A percentile compares a stretch with the other conserved stretches of the same genome.
phyloP scores from a whole-genome alignment of 768 basidiomycete species.

The Pisolithus microcarpus region DNA sequence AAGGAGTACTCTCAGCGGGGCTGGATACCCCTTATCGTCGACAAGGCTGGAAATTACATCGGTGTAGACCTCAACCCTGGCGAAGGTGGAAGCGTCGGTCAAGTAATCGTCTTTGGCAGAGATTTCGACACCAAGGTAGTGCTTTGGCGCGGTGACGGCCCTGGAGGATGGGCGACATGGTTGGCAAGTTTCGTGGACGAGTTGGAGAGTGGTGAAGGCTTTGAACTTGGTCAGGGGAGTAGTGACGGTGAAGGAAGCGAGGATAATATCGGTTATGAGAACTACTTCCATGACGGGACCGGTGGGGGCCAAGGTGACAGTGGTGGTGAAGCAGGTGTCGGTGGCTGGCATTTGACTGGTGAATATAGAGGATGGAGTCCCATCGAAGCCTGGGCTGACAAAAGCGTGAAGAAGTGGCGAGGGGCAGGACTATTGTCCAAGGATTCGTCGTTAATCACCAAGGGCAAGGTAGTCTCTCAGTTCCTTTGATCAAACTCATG shows the following conservation, averaged over 20 bases:
- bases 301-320: conserved; percentile 75
- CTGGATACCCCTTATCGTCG: conserved; percentile 93
- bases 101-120: conserved; percentile 97
- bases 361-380: conserved; percentile 92
- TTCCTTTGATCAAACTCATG: neutral
- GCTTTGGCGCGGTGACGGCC: conserved; percentile 85
- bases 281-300: conserved; percentile 78
- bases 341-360: conserved; percentile 69
- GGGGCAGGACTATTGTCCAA: conserved; percentile 66
- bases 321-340: conserved; percentile 64
- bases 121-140: conserved; percentile 99
- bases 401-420: conserved; percentile 81
- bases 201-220: conserved; percentile 83
- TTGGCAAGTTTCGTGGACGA: conserved; percentile 87
- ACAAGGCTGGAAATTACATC: conserved; percentile 93
- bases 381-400: conserved; percentile 89
- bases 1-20: conserved; percentile 88
- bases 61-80: conserved; percentile 91
- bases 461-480: conserved; percentile 40
- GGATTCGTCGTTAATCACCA: conserved; percentile 31
- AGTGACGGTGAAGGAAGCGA: conserved; percentile 69
- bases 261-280: conserved; percentile 79
- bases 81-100: conserved; percentile 68
- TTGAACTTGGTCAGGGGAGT: conserved; percentile 57
- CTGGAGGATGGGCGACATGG: conserved; percentile 93